Conservation (phyloP, 441 rosid species). For the Pelargonium myrrhifolium region DNA sequence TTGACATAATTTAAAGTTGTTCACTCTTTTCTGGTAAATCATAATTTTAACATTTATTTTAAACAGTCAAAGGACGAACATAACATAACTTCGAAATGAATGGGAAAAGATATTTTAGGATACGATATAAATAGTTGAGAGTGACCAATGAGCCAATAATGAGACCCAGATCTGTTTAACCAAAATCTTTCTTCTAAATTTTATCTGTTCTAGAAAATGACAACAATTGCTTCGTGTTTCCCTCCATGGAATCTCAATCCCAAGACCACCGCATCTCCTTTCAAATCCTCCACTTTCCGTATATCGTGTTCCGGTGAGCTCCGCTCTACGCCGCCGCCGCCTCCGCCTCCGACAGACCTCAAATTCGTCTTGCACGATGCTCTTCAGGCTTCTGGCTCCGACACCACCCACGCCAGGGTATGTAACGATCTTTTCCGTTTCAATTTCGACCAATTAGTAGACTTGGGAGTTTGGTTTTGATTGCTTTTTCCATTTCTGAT, state of each 20-base stretch:
- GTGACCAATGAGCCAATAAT: too few relatives aligned
- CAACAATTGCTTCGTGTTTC: background rate
- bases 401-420: conserved; percentile 1
- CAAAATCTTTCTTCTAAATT: too few relatives aligned
- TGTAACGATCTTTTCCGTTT: background rate
- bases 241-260: background rate
- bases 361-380: background rate
- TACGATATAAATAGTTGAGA: too few relatives aligned
- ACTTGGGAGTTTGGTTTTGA: background rate
- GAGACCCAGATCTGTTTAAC: too few relatives aligned
- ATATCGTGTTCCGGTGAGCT: background rate
- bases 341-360: background rate
- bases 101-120: too few relatives aligned
- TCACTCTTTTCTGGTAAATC: too few relatives aligned
- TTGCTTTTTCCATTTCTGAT: background rate
- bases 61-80: too few relatives aligned
- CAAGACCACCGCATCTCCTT: background rate
- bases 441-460: background rate
- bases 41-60: too few relatives aligned
- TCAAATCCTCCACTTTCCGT: background rate
- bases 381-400: background rate
- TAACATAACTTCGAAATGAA: too few relatives aligned
- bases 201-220: too few relatives aligned
- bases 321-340: background rate
- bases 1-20: too few relatives aligned